Percentiles rank a stretch among this genome's conserved stretches.
These are phyloP conservation scores for Tagetes patula DNA, from an alignment of 129 eudicot genomes.

Conservation along the genomic window DNA sequence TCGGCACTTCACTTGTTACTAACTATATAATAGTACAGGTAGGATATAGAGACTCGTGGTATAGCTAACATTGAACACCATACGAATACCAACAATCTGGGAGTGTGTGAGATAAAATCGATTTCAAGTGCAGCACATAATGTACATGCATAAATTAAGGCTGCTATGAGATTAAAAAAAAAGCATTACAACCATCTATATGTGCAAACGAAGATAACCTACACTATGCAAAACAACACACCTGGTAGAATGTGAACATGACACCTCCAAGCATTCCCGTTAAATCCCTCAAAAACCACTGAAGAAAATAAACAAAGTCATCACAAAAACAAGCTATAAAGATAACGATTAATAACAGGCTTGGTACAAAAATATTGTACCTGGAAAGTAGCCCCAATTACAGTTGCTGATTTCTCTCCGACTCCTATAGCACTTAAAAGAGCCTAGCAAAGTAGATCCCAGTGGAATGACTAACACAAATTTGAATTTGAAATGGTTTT, in stretches of 20 bases:
- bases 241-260: constrained; percentile 94
- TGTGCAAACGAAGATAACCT: constrained; percentile 2
- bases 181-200: not conserved
- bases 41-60: constrained; percentile 12
- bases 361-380: constrained; percentile 30
- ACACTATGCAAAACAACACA: constrained; percentile 21
- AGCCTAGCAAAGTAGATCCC: constrained; percentile 51
- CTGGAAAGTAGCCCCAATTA: constrained; percentile 97
- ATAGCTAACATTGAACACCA: constrained; percentile 3
- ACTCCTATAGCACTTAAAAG: constrained; percentile 99
- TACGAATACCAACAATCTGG: constrained; percentile 7
- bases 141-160: not conserved
- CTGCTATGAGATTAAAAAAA: too few species aligned
- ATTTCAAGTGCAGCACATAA: not conserved
- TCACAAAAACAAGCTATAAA: not conserved
- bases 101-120: not conserved
- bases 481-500: not conserved
- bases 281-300: constrained; percentile 99
- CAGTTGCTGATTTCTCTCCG: constrained; percentile 98
- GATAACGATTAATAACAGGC: not conserved
- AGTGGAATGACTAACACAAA: constrained; percentile 1
- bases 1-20: constrained; percentile 2
- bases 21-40: not conserved
- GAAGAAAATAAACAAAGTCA: constrained; percentile 17
- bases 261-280: constrained; percentile 98